Evolutionary conservation across 2,329 filamentous ascomycete species (phyloP).

Genomic region (Lecanicillium sp.): DNA sequence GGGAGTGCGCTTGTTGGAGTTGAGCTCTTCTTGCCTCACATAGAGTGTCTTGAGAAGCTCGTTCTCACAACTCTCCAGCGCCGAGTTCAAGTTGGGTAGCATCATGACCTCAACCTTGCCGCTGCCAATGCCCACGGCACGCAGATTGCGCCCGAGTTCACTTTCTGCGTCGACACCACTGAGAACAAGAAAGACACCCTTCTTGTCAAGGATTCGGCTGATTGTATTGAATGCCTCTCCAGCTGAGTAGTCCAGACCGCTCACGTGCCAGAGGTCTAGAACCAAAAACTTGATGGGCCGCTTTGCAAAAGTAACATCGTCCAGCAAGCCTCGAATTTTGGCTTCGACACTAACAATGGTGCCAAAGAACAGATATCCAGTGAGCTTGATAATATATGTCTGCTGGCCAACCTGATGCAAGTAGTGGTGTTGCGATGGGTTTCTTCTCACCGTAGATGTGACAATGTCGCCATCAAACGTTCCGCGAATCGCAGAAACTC

Average conservation of each 20-base stretch:
- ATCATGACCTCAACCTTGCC: constrained; percentile 68
- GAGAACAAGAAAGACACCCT: constrained; percentile 72
- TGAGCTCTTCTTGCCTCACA: constrained; percentile 54
- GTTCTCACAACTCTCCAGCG: constrained; percentile 91
- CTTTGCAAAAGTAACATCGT: constrained; percentile 69
- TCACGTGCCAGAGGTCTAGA: constrained; percentile 81
- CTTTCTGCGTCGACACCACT: constrained; percentile 72
- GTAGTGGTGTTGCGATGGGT: constrained; percentile 81
- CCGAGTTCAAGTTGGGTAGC: constrained; percentile 85
- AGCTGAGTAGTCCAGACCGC: constrained; percentile 90
- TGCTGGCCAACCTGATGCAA: constrained; percentile 78
- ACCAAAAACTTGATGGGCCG: constrained; percentile 84
- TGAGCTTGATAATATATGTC: constrained; percentile 84
- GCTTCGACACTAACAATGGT: constrained; percentile 94
- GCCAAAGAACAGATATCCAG: constrained; percentile 95
- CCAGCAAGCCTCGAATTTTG: constrained; percentile 71
- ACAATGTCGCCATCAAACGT: constrained; percentile 87
- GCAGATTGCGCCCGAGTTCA: constrained; percentile 67
- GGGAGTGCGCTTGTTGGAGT: constrained; percentile 32
- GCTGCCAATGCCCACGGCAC: constrained; percentile 74
- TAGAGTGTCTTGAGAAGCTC: constrained; percentile 79
- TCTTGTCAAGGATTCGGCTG: constrained; percentile 70
- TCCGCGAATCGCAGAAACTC: constrained; percentile 79
- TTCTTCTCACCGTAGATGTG: constrained; percentile 84
- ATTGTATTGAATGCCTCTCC: constrained; percentile 93